A percentile compares a stretch with the other conserved stretches of the same genome.
Conservation (phyloP, 257 asterid genomes). For the Nemophila menziesii region DNA sequence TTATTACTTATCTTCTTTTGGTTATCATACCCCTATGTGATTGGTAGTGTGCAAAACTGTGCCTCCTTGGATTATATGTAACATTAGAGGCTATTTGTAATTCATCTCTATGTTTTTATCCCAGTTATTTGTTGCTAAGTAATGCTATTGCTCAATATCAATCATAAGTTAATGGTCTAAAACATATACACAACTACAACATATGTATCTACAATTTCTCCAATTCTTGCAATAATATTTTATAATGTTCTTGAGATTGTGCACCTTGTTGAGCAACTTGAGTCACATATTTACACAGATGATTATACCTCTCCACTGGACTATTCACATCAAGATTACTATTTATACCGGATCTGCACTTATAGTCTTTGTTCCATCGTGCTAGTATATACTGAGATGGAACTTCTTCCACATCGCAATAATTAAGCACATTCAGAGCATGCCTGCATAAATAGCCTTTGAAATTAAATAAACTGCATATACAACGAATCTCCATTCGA, state of each 20-base stretch:
- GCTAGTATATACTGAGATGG: constrained; percentile 39
- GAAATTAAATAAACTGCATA: constrained; percentile 45
- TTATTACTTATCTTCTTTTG: background rate
- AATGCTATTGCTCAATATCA: too few relatives aligned
- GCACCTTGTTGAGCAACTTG: constrained; percentile 42
- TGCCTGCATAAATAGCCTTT: constrained; percentile 53
- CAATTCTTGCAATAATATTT: constrained; percentile 27
- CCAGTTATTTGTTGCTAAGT: background rate
- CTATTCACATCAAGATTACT: constrained; percentile 20
- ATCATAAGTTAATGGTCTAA: too few relatives aligned
- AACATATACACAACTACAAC: constrained; percentile 13
- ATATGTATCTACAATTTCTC: constrained; percentile 22
- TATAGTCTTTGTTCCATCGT: constrained; percentile 40
- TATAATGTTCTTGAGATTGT: constrained; percentile 27
- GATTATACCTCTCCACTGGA: constrained; percentile 21
- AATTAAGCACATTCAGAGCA: constrained; percentile 40
- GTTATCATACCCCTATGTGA: background rate
- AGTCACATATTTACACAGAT: constrained; percentile 22
- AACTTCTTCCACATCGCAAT: constrained; percentile 42
- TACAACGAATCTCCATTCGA: constrained; percentile 41
- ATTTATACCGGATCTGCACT: constrained; percentile 13
- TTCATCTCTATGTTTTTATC: background rate
- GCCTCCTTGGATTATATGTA: background rate
- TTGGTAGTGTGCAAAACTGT: background rate
- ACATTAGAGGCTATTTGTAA: background rate